phyloP scores from a whole-genome alignment of 2,329 filamentous ascomycete species.

The Venturia asperata region DNA sequence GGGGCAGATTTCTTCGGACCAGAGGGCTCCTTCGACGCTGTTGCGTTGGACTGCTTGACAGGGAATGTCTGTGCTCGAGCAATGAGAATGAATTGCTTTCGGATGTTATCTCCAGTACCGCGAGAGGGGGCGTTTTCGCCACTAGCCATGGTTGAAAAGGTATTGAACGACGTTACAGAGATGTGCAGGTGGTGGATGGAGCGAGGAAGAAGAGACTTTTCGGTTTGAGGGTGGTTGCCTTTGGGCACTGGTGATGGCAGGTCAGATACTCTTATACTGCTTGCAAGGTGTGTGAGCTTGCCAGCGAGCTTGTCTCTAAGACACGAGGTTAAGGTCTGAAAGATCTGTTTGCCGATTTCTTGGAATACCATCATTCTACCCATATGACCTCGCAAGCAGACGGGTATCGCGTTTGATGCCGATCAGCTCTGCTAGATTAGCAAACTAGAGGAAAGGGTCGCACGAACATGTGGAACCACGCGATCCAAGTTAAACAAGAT shows the following conservation, averaged over 20 bases:
- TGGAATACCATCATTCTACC: not conserved
- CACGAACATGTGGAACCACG: not conserved
- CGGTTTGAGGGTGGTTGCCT: not conserved
- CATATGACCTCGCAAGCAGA: not conserved
- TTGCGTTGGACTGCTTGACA: not conserved
- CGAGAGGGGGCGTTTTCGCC: not conserved
- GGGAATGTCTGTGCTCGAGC: not conserved
- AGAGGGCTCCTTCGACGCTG: too few species aligned
- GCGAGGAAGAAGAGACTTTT: not conserved
- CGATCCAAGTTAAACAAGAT: not conserved
- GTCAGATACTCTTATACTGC: not conserved
- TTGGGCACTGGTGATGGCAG: not conserved
- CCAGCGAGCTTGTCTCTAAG: not conserved
- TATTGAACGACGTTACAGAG: not conserved
- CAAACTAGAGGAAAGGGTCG: not conserved
- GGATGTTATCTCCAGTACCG: not conserved
- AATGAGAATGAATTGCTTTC: not conserved
- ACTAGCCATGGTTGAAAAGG: not conserved
- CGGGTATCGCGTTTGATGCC: not conserved
- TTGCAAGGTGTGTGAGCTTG: not conserved
- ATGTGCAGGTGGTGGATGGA: not conserved
- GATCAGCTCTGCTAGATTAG: not conserved
- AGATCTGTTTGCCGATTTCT: not conserved
- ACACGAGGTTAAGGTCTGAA: not conserved
- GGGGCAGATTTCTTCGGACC: too few species aligned